Percentiles rank a stretch among this genome's conserved stretches.
Evolutionary conservation across 208 protist species (phyloP).

Genomic region (Leishmania arabica): DNA sequence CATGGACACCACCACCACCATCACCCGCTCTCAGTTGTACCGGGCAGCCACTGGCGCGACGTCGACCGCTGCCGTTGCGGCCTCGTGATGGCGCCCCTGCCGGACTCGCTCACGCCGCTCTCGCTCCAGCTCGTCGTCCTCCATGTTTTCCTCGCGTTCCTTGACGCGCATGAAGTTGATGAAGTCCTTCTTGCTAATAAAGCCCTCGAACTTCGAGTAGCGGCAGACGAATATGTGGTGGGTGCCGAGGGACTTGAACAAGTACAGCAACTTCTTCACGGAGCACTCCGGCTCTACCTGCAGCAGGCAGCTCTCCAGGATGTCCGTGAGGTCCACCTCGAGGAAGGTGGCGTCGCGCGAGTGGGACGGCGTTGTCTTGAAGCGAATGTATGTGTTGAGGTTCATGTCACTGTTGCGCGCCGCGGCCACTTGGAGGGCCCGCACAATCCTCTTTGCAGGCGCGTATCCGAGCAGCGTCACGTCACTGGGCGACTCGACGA

Average conservation of each 20-base stretch:
- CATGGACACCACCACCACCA: background rate
- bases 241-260: slow-evolving; percentile 78
- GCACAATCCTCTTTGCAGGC: slow-evolving; percentile 57
- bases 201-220: slow-evolving; percentile 65
- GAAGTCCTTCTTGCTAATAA: slow-evolving; percentile 83
- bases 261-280: slow-evolving; percentile 66
- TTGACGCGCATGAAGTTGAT: slow-evolving; percentile 71
- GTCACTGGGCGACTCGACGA: slow-evolving; percentile 62
- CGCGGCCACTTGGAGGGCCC: slow-evolving; percentile 56
- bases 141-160: slow-evolving; percentile 63
- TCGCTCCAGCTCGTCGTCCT: slow-evolving; percentile 48
- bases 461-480: slow-evolving; percentile 75
- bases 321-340: slow-evolving; percentile 54
- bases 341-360: slow-evolving; percentile 29
- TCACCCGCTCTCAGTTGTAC: background rate
- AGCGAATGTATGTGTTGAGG: slow-evolving; percentile 47
- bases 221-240: slow-evolving; percentile 72
- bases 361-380: slow-evolving; percentile 35
- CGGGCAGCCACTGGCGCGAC: background rate
- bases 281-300: slow-evolving; percentile 75
- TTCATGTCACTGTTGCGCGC: slow-evolving; percentile 48
- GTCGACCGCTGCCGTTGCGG: too few relatives aligned
- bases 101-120: slow-evolving; percentile 20
- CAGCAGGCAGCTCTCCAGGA: slow-evolving; percentile 64
- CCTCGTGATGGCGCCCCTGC: slow-evolving; percentile 12